Percentiles rank a stretch among this genome's conserved stretches.
phyloP scores from a whole-genome alignment of 2,329 filamentous ascomycete species.

The Phyllosticta citriasiana region DNA sequence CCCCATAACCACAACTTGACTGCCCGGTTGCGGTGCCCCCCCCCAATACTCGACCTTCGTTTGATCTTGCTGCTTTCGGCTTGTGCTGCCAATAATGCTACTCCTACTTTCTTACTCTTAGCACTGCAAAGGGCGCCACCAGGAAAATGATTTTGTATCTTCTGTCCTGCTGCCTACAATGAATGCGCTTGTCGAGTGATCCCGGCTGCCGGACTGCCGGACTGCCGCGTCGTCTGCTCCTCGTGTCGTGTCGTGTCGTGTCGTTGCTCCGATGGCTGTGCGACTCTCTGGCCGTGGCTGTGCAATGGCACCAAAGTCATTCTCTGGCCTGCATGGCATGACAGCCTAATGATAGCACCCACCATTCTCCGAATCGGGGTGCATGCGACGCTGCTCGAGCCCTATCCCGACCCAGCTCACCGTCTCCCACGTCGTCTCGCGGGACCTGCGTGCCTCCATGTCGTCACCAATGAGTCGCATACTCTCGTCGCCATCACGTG shows the following conservation, averaged over 20 bases:
- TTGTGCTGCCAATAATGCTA: neutral
- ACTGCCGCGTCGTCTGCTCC: neutral
- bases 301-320: neutral
- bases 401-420: neutral
- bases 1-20: no score
- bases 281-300: neutral
- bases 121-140: no score
- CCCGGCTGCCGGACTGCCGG: neutral
- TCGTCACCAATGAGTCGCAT: no score
- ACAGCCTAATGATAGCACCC: neutral
- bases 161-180: neutral
- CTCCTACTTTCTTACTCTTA: no score
- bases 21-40: neutral
- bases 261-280: neutral
- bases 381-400: neutral
- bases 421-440: neutral
- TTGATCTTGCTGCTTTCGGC: neutral
- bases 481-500: no score
- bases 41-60: neutral
- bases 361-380: neutral
- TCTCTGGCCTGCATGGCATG: no score
- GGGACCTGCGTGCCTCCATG: no score
- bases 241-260: neutral
- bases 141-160: no score
- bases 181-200: neutral